These are phyloP conservation scores for Tylopilus sp. DNA, from an alignment of 1,284 basidiomycete species.

Conservation along the genomic window DNA sequence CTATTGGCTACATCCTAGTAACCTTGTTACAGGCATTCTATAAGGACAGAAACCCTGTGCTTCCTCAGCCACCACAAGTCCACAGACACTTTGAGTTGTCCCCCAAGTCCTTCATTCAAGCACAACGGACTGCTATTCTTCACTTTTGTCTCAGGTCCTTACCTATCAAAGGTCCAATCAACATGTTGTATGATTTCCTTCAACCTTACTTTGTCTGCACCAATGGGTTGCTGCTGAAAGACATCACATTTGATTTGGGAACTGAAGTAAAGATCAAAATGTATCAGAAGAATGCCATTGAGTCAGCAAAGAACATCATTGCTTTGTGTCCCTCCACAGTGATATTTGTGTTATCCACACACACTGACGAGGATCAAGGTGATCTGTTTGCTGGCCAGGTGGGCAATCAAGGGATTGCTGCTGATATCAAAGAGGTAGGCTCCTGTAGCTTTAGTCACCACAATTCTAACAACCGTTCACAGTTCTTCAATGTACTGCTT, in stretches of 20 bases:
- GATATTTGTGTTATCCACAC: not conserved
- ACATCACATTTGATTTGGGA: not conserved
- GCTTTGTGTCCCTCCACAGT: not conserved
- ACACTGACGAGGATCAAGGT: not conserved
- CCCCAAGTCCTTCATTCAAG: not conserved
- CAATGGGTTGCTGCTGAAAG: not conserved
- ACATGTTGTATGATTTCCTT: not conserved
- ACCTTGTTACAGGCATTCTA: not conserved
- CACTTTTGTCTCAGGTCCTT: not conserved
- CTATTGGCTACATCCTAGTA: too few species aligned
- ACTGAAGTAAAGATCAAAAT: not conserved
- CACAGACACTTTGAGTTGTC: not conserved
- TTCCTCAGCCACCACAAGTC: not conserved
- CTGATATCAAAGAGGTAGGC: not conserved
- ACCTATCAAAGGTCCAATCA: not conserved
- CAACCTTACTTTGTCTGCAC: not conserved
- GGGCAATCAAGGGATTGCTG: not conserved
- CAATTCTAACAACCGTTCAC: too few species aligned
- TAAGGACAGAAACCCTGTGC: not conserved
- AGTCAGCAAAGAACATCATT: not conserved
- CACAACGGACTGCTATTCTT: not conserved
- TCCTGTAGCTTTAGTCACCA: too few species aligned
- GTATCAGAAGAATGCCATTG: not conserved
- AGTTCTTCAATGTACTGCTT: not conserved
- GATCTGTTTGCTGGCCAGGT: not conserved